Evolutionary conservation across 73 alveolate genomes (phyloP).

Genomic region (Symbiodinium pilosum): DNA sequence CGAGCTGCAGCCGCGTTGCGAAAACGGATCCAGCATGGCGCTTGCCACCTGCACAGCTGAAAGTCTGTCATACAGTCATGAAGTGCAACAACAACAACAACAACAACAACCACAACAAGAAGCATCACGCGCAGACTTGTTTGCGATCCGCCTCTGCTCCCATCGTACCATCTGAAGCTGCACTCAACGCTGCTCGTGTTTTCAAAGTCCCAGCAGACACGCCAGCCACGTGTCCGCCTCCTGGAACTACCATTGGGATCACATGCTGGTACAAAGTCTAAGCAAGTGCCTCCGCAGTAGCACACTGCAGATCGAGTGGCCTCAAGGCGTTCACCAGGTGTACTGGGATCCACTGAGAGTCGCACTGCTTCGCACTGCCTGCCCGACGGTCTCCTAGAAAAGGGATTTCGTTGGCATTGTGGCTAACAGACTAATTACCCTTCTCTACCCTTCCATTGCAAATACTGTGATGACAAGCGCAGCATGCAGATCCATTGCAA

Average conservation of each 20-base stretch:
- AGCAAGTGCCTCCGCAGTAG: slow-evolving; percentile 60
- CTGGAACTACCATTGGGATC: background rate
- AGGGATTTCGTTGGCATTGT: background rate
- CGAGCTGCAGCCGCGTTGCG: slow-evolving; percentile 21
- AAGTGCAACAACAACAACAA: background rate
- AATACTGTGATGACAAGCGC: too few species aligned
- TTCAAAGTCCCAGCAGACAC: slow-evolving; percentile 70
- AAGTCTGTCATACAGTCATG: too few species aligned
- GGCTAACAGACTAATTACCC: background rate
- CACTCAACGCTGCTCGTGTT: slow-evolving; percentile 74
- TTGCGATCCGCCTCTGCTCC: background rate
- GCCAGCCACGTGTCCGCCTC: slow-evolving; percentile 59
- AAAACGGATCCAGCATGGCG: slow-evolving; percentile 78
- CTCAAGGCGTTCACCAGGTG: background rate
- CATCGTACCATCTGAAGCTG: slow-evolving; percentile 42
- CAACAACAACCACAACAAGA: background rate
- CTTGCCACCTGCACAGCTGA: slow-evolving; percentile 49
- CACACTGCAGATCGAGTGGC: slow-evolving; percentile 75
- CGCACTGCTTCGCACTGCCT: background rate
- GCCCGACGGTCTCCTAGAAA: slow-evolving; percentile 47
- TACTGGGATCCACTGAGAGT: too few species aligned
- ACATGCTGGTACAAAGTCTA: background rate
- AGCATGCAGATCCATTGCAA: too few species aligned
- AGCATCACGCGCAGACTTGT: too few species aligned
- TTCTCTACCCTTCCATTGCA: too few species aligned